These are phyloP conservation scores for Apiotrichum mycotoxinovorans DNA, from an alignment of 1,284 basidiomycete species.

Conservation along the genomic window DNA sequence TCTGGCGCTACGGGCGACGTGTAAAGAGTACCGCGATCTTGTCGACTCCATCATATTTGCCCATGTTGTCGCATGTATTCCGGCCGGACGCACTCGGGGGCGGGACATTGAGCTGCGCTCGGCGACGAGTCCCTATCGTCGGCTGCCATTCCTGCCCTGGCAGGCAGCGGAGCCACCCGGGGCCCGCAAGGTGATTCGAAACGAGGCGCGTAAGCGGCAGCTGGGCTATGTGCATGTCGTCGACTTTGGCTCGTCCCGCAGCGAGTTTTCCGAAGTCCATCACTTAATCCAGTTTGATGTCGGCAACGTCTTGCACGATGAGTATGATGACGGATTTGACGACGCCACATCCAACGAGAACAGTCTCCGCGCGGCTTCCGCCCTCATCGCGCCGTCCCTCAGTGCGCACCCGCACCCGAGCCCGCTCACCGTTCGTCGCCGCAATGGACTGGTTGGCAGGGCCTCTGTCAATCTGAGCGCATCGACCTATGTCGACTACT, in stretches of 20 bases:
- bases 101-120: background rate
- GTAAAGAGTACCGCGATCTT: conserved; percentile 1
- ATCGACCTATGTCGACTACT: background rate
- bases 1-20: background rate
- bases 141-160: background rate
- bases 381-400: background rate
- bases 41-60: conserved; percentile 1
- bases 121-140: background rate
- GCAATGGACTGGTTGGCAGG: background rate
- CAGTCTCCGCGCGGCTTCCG: background rate
- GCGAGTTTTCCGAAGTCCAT: background rate
- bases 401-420: background rate
- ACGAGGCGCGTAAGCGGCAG: background rate
- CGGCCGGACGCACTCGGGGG: background rate
- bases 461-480: background rate
- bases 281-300: background rate
- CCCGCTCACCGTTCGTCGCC: background rate
- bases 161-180: background rate
- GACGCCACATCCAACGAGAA: background rate
- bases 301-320: background rate
- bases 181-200: background rate
- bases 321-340: background rate
- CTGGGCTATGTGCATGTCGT: background rate
- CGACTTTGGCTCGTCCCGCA: background rate
- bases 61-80: background rate